Evolutionary conservation across 2,329 filamentous ascomycete species (phyloP).

Genomic region (Talaromyces sp.): DNA sequence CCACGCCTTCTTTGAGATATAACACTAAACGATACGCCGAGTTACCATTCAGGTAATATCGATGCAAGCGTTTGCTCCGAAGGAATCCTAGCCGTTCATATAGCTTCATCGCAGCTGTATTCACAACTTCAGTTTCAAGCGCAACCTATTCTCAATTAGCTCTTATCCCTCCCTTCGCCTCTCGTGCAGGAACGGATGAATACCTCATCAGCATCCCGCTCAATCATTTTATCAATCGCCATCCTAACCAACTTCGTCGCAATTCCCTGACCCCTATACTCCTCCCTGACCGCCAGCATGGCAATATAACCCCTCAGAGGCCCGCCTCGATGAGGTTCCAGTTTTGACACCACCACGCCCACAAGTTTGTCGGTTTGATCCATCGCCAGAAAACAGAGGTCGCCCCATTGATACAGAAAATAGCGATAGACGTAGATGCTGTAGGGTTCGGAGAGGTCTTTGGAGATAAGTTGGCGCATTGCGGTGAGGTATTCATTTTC

Average conservation of each 20-base stretch:
- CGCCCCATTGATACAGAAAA: constrained; percentile 95
- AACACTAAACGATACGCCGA: constrained; percentile 87
- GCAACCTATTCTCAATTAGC: constrained; percentile 57
- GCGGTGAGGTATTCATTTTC: constrained; percentile 71
- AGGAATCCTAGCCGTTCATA: constrained; percentile 93
- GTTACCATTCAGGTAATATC: constrained; percentile 95
- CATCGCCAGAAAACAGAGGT: constrained; percentile 84
- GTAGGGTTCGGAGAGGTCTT: constrained; percentile 95
- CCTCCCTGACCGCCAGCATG: constrained; percentile 88
- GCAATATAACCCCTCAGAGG: constrained; percentile 93
- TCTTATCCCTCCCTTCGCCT: no score
- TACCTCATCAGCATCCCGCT: constrained; percentile 77
- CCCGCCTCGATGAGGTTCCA: constrained; percentile 83
- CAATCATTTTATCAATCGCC: constrained; percentile 88
- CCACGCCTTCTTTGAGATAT: constrained; percentile 64
- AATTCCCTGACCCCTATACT: constrained; percentile 79
- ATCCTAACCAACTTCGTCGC: constrained; percentile 83
- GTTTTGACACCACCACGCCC: constrained; percentile 90
- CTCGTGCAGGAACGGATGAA: neutral
- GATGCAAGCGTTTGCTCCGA: constrained; percentile 84
- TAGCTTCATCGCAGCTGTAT: constrained; percentile 81
- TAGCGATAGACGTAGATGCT: constrained; percentile 99
- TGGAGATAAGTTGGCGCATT: constrained; percentile 89
- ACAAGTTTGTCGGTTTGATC: constrained; percentile 61
- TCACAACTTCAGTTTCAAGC: constrained; percentile 92